Percentiles rank a stretch among this genome's conserved stretches.
Evolutionary conservation across 306 rosid species (phyloP).

Genomic region (Cucumis sativus): DNA sequence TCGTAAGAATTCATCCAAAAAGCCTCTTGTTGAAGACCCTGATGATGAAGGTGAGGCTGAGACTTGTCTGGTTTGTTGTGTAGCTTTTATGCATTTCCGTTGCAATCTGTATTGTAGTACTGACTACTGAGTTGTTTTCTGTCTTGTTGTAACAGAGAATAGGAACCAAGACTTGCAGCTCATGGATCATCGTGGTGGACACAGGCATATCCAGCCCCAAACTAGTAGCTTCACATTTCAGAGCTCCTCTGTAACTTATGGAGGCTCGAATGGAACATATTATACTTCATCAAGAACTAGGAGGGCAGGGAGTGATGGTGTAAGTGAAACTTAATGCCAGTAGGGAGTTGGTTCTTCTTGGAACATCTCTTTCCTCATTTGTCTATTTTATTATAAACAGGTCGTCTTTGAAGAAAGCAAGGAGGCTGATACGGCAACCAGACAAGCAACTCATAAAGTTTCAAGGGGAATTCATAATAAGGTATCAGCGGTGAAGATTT

Average conservation of each 20-base stretch:
- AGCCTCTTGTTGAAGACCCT: conserved; percentile 38
- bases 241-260: conserved; percentile 67
- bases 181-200: conserved; percentile 14
- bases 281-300: conserved; percentile 51
- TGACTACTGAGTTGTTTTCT: not conserved
- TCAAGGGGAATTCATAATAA: conserved; percentile 57
- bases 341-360: not conserved
- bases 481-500: conserved; percentile 22
- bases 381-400: conserved; percentile 23
- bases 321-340: conserved; percentile 20
- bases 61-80: not conserved
- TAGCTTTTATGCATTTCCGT: not conserved
- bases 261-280: conserved; percentile 55
- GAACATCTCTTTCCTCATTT: conserved; percentile 10
- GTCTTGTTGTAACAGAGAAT: conserved; percentile 32
- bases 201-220: conserved; percentile 31
- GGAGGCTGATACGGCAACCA: conserved; percentile 64
- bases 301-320: conserved; percentile 84
- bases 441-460: conserved; percentile 54
- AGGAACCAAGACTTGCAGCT: conserved; percentile 29
- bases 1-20: conserved; percentile 38
- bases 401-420: conserved; percentile 65
- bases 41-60: conserved; percentile 56
- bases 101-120: not conserved
- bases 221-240: conserved; percentile 57